phyloP scores from a whole-genome alignment of 2,329 filamentous ascomycete species.

The Iodosphaeria phyllophila region DNA sequence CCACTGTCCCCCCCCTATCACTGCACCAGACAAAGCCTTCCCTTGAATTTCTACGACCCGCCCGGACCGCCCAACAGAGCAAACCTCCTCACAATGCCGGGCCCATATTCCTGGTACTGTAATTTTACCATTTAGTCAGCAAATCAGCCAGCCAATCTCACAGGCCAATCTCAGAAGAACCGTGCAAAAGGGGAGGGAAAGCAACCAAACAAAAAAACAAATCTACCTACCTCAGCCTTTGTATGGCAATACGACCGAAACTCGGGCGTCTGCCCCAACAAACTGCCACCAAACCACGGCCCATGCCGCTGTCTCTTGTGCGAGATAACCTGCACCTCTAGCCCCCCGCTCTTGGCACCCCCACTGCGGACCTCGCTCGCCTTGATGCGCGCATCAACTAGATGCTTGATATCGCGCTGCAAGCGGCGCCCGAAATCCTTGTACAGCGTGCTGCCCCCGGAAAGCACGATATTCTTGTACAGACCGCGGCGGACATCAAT shows the following conservation, averaged over 20 bases:
- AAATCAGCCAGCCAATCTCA: too few relatives aligned
- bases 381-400: slow-evolving; percentile 83
- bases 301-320: slow-evolving; percentile 96
- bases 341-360: slow-evolving; percentile 77
- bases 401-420: slow-evolving; percentile 90
- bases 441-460: slow-evolving; percentile 91
- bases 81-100: slow-evolving; percentile 88
- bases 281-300: slow-evolving; percentile 94
- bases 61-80: slow-evolving; percentile 84
- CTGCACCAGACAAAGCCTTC: slow-evolving; percentile 3
- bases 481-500: slow-evolving; percentile 93
- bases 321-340: slow-evolving; percentile 93
- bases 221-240: slow-evolving; percentile 44
- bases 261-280: slow-evolving; percentile 92
- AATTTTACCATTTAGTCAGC: slow-evolving; percentile 4
- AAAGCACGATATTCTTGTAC: slow-evolving; percentile 99
- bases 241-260: slow-evolving; percentile 98
- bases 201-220: not conserved
- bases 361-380: slow-evolving; percentile 84
- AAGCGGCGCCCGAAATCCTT: slow-evolving; percentile 94
- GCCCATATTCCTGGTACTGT: slow-evolving; percentile 87
- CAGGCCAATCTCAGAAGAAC: slow-evolving; percentile 1
- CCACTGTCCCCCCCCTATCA: slow-evolving; percentile 5
- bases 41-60: slow-evolving; percentile 34
- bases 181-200: not conserved